Base-by-base conservation (phyloP, 169 alveolate species). In the Theileria luwenshuni region DNA sequence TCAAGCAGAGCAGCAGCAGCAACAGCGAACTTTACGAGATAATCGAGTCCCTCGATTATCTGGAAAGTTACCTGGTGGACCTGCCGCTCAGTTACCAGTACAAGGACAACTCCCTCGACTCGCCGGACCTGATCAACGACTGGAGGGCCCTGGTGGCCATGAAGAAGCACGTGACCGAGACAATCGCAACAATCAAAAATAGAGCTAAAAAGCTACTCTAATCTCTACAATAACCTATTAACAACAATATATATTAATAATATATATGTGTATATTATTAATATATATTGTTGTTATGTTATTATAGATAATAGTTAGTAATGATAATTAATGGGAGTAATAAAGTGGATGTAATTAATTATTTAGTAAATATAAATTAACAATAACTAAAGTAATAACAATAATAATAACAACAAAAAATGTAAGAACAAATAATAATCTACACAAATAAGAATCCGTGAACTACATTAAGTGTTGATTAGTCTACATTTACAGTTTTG, bases 401-500 rank as follows among this genome's bases (percentile, higher is more conserved):
- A n/a, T n/a, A n/a, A n/a, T n/a, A n/a, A n/a, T n/a, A n/a, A n/a
- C n/a, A n/a, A n/a, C n/a, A n/a, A n/a, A n/a, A n/a, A n/a, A n/a
- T n/a, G n/a, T n/a, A n/a, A n/a, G n/a, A n/a, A n/a, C n/a, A n/a
- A n/a, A n/a, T n/a, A n/a, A n/a, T n/a, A n/a, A n/a, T n/a, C n/a
- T n/a, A n/a, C n/a, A n/a, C n/a, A n/a, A n/a, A n/a, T n/a, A n/a
- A n/a, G n/a, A n/a, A n/a, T n/a, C n/a, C n/a, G n/a, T n/a, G n/a
- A n/a, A n/a, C n/a, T n/a, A n/a, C n/a, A n/a, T n/a, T n/a, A n/a
- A n/a, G n/a, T n/a, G n/a, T n/a, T n/a, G n/a, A n/a, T n/a, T 45
- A 62, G 41, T 62, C 72, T 17, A 85, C 61, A 47, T 89, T 89
- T 33, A 75, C 59, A 12, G 90, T 80, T 64, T 89, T 89, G 60